Base-by-base conservation (phyloP, 805 yeast species). In the Sugiyamaella chiloensis region DNA sequence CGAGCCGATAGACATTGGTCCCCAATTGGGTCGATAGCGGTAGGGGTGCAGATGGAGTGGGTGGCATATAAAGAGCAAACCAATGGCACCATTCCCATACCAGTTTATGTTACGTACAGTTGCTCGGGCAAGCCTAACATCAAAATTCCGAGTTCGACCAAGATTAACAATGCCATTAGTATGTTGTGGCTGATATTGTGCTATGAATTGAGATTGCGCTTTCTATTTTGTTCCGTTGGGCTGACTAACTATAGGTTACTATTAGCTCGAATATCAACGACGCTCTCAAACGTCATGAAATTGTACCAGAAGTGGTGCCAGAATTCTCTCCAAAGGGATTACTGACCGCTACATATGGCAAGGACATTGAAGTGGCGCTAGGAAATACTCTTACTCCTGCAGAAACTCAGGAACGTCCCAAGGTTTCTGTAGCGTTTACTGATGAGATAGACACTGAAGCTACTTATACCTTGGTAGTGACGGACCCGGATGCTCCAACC, bases 401-500 rank as follows among this genome's bases (percentile, higher is more conserved):
- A 2, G 84, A 81, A 40, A 81, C 96, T 23, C 95, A 85, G 66
- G 56, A 65, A n/a, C 60, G 57, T 39, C 96, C 96, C 29, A 57
- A 64, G 26, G 71, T 89, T 48, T 84, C 83, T 53, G 80, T 85
- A 66, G 79, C 89, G 12, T 69, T 81, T 52, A 66, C 69, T 46
- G 73, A 74, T 36, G 73, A 70, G 52, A 67, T 75, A 31, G 60
- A 68, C 12, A 56, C 65, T 20, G 64, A 72, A 21, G 83, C 80
- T 54, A 67, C 74, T 43, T 89, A 85, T 68, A 80, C 93, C 8
- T 68, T 90, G 55, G 85, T 86, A 2, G 57, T 89, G 55, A 90
- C 96, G 5, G 96, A 89, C 65, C 97, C 97, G 1, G 96, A 89
- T 70, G 96, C 96, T 5, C 97, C 97, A 11, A 78, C 89, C 2